Evolutionary conservation across 441 rosid genomes (phyloP).

Genomic region (Euphorbia corollata): DNA sequence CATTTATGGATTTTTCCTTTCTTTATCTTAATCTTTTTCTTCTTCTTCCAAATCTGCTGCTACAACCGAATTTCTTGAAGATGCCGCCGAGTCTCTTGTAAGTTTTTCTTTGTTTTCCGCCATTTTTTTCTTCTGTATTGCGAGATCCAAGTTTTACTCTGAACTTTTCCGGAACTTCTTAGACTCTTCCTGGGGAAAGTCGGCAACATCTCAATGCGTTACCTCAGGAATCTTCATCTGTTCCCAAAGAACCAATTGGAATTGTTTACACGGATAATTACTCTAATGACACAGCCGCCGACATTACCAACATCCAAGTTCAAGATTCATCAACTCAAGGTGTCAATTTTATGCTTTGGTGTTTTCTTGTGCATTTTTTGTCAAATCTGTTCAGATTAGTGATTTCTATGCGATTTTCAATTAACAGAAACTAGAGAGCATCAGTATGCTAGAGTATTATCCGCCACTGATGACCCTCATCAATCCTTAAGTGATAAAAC

Average conservation of each 20-base stretch:
- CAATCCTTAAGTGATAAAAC: constrained; percentile 32
- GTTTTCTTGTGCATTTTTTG: neutral
- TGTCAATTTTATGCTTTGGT: neutral
- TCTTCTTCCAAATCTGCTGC: constrained; percentile 34
- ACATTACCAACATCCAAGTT: constrained; percentile 14
- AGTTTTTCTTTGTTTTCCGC: constrained; percentile 16
- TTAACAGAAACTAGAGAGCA: constrained; percentile 41
- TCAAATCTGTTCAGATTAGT: neutral
- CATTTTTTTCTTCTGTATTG: neutral
- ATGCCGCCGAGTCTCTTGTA: constrained; percentile 52
- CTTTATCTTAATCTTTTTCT: neutral
- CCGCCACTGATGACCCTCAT: constrained; percentile 37
- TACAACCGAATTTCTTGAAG: constrained; percentile 50
- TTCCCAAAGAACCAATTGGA: constrained; percentile 44
- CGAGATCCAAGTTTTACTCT: neutral
- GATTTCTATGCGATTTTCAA: constrained; percentile 21
- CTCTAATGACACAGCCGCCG: constrained; percentile 14
- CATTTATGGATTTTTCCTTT: constrained; percentile 16
- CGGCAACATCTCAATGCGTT: constrained; percentile 51
- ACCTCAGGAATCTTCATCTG: constrained; percentile 51
- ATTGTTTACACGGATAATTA: constrained; percentile 37
- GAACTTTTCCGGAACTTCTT: constrained; percentile 12
- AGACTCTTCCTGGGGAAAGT: constrained; percentile 46
- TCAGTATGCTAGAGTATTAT: constrained; percentile 54
- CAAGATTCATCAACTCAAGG: neutral